Percentiles rank a stretch among this genome's conserved stretches.
Conservation (phyloP, 495 filamentous ascomycete species). For the Clohesyomyces aquaticus region DNA sequence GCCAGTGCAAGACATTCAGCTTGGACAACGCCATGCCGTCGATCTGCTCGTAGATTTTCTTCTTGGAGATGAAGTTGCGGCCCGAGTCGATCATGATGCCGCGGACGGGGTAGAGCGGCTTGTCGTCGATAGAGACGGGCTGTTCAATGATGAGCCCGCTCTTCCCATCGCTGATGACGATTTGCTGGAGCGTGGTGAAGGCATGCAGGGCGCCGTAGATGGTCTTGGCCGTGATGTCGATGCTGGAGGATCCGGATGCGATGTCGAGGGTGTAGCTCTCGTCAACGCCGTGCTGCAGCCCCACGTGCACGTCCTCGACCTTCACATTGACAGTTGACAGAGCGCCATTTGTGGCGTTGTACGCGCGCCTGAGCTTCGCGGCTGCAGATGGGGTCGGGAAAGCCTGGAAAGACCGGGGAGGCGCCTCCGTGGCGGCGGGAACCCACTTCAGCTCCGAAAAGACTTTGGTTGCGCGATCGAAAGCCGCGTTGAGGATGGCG, state of each 20-base stretch:
- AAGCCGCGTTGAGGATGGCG: conserved; percentile 49
- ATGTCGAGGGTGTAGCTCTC: conserved; percentile 62
- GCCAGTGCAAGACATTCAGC: conserved; percentile 62
- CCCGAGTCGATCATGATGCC: conserved; percentile 62
- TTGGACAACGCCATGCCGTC: conserved; percentile 61
- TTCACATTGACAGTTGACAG: conserved; percentile 48
- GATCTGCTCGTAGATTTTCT: conserved; percentile 59
- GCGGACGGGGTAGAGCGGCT: conserved; percentile 54
- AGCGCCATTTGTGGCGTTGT: conserved; percentile 23
- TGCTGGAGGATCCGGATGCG: conserved; percentile 41
- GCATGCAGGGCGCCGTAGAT: conserved; percentile 62
- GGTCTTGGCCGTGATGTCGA: conserved; percentile 55
- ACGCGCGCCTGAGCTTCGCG: conserved; percentile 45
- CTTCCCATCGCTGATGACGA: conserved; percentile 46
- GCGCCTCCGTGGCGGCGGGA: conserved; percentile 56
- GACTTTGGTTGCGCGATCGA: conserved; percentile 55
- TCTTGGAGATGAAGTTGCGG: conserved; percentile 60
- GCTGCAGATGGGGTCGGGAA: conserved; percentile 51
- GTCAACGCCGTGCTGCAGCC: conserved; percentile 59
- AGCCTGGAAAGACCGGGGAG: conserved; percentile 52
- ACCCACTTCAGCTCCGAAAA: conserved; percentile 57
- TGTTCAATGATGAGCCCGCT: conserved; percentile 49
- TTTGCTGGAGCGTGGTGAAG: conserved; percentile 62
- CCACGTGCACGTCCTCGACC: conserved; percentile 50
- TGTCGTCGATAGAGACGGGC: conserved; percentile 49